Evolutionary conservation across 306 rosid genomes (phyloP).

Genomic region (Oxytropis ochrocephala): DNA sequence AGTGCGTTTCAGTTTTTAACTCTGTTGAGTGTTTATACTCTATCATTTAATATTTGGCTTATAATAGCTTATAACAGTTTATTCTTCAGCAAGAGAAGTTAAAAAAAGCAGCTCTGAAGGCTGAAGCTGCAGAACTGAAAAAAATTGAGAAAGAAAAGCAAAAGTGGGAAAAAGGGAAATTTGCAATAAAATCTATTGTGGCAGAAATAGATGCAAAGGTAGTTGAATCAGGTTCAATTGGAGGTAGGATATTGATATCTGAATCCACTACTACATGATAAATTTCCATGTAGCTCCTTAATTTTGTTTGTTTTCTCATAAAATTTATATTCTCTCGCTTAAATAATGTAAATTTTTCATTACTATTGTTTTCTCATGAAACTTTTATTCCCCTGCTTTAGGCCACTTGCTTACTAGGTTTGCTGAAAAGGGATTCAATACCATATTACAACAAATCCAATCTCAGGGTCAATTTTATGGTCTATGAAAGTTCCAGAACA

Average conservation of each 20-base stretch:
- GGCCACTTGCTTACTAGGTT: conserved; percentile 82
- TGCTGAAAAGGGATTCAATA: conserved; percentile 70
- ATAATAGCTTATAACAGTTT: conserved; percentile 18
- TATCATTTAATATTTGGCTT: conserved; percentile 6
- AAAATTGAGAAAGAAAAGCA: conserved; percentile 73
- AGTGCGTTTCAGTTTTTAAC: conserved; percentile 40
- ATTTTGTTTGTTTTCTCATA: conserved; percentile 10
- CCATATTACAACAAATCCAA: conserved; percentile 76
- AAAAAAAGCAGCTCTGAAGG: conserved; percentile 71
- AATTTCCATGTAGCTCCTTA: neutral
- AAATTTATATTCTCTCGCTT: conserved; percentile 13
- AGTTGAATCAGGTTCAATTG: conserved; percentile 77
- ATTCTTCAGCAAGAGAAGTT: conserved; percentile 71
- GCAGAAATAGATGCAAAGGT: conserved; percentile 85
- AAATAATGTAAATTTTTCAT: neutral
- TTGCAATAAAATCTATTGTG: conserved; percentile 71
- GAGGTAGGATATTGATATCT: conserved; percentile 48
- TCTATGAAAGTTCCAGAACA: conserved; percentile 81
- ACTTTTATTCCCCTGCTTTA: conserved; percentile 23
- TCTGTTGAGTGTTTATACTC: neutral
- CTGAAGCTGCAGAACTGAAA: conserved; percentile 75
- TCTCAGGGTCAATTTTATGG: conserved; percentile 83
- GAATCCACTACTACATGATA: neutral
- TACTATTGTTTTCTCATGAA: neutral
- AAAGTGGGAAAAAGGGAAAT: conserved; percentile 87